These are phyloP conservation scores for Symbiotaphrina buchneri DNA, from an alignment of 495 filamentous ascomycete genomes.

Conservation along the genomic window DNA sequence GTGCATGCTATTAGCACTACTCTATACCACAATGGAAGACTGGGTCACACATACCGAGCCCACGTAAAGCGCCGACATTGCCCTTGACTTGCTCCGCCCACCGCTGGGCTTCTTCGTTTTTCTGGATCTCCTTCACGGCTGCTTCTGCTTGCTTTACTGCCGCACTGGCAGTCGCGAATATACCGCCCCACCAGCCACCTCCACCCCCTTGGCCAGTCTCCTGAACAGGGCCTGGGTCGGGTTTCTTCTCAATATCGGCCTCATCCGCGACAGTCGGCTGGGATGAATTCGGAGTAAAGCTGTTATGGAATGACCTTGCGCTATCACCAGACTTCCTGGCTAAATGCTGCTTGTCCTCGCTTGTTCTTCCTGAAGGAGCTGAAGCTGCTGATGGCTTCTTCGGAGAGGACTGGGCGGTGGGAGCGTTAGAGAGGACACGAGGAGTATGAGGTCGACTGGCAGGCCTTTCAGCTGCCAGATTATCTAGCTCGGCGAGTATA, in stretches of 20 bases:
- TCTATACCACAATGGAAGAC: slow-evolving; percentile 7
- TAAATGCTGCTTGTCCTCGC: slow-evolving; percentile 16
- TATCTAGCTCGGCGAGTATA: slow-evolving; percentile 68
- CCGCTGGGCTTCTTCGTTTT: slow-evolving; percentile 86
- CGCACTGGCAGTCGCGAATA: slow-evolving; percentile 48
- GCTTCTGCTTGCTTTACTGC: slow-evolving; percentile 91
- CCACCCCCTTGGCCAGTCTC: slow-evolving; percentile 16
- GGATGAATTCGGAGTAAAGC: slow-evolving; percentile 14
- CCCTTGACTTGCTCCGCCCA: slow-evolving; percentile 91
- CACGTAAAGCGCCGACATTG: slow-evolving; percentile 63
- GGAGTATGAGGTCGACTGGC: slow-evolving; percentile 66
- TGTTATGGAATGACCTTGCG: slow-evolving; percentile 37
- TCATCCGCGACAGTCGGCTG: slow-evolving; percentile 1
- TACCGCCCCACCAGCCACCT: slow-evolving; percentile 81
- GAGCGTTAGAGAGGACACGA: slow-evolving; percentile 35
- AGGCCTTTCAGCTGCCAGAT: slow-evolving; percentile 43
- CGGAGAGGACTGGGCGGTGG: slow-evolving; percentile 26
- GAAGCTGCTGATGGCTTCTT: slow-evolving; percentile 34
- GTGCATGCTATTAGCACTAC: background rate
- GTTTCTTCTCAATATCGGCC: slow-evolving; percentile 4
- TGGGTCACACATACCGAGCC: slow-evolving; percentile 39
- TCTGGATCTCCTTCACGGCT: slow-evolving; percentile 81
- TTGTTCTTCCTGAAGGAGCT: slow-evolving; percentile 26
- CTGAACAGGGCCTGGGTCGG: slow-evolving; percentile 9
- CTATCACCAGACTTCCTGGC: slow-evolving; percentile 57